These are phyloP conservation scores for Dioszegia crocea DNA, from an alignment of 768 basidiomycete genomes.

Conservation along the genomic window DNA sequence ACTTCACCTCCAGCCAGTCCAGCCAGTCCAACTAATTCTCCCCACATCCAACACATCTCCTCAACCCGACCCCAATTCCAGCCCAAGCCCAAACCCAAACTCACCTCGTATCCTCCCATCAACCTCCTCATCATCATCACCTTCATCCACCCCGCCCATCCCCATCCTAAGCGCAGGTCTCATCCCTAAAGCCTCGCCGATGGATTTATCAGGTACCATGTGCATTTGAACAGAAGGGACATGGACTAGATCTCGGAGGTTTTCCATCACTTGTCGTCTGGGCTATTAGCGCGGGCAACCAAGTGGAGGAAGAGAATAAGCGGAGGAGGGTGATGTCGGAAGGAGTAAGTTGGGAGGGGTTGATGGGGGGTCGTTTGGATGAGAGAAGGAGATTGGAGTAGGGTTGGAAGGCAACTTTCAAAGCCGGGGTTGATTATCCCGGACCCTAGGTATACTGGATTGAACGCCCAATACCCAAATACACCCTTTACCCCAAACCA, in stretches of 20 bases:
- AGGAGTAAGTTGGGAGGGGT: background rate
- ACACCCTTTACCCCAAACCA: background rate
- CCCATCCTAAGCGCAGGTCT: constrained; percentile 27
- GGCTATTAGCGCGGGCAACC: constrained; percentile 22
- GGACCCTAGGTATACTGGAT: no score
- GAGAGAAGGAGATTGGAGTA: background rate
- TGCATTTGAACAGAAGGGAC: constrained; percentile 86
- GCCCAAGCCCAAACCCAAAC: no score
- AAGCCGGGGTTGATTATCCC: no score
- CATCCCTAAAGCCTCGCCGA: constrained; percentile 53
- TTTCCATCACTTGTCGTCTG: constrained; percentile 57
- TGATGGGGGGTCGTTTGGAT: background rate
- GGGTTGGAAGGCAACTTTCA: no score
- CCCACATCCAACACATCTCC: background rate
- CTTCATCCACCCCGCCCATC: constrained; percentile 16
- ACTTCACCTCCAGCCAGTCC: no score
- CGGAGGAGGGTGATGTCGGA: background rate
- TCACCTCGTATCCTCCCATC: constrained; percentile 50
- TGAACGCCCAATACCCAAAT: no score
- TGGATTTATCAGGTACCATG: constrained; percentile 64
- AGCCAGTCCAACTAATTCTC: no score
- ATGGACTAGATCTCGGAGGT: constrained; percentile 60
- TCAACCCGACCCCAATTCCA: background rate
- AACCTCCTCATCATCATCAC: constrained; percentile 49
- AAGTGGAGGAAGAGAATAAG: constrained; percentile 11